These are phyloP conservation scores for Fraxinus angustifolia DNA, from an alignment of 305 asterid genomes.

Conservation along the genomic window DNA sequence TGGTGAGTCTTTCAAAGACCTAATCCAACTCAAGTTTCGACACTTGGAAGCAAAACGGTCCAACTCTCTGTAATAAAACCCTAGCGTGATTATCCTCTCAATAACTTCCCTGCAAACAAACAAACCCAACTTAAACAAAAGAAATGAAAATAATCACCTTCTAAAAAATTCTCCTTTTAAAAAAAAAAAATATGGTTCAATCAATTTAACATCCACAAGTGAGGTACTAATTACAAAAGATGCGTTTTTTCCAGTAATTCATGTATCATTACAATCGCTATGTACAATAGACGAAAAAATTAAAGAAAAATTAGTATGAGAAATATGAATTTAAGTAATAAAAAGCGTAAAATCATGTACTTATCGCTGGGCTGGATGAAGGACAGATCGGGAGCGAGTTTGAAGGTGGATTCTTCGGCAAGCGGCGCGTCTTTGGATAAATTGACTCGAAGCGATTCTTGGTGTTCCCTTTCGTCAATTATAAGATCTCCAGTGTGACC, in stretches of 20 bases:
- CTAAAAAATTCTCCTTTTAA: neutral
- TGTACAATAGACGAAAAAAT: neutral
- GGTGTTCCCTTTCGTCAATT: conserved; percentile 68
- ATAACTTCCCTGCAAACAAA: conserved; percentile 72
- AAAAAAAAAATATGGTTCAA: neutral
- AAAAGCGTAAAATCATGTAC: conserved; percentile 26
- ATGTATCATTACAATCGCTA: neutral
- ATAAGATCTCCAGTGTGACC: conserved; percentile 99
- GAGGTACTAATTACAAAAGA: neutral
- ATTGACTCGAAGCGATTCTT: conserved; percentile 41
- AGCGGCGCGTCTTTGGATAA: conserved; percentile 63
- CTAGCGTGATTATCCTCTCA: conserved; percentile 77
- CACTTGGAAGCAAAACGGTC: conserved; percentile 83
- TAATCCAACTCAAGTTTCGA: conserved; percentile 88
- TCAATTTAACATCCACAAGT: neutral
- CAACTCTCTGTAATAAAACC: conserved; percentile 86
- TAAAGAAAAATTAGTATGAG: neutral
- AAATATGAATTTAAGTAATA: neutral
- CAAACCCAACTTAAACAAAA: neutral
- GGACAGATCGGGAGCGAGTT: conserved; percentile 81
- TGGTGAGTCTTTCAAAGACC: conserved; percentile 60
- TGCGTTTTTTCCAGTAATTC: neutral
- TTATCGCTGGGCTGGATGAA: conserved; percentile 85
- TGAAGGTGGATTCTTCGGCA: conserved; percentile 69
- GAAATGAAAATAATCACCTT: neutral